Base-by-base conservation (phyloP, 352 stramenopile species). In the Nothophytophthora sp. region DNA sequence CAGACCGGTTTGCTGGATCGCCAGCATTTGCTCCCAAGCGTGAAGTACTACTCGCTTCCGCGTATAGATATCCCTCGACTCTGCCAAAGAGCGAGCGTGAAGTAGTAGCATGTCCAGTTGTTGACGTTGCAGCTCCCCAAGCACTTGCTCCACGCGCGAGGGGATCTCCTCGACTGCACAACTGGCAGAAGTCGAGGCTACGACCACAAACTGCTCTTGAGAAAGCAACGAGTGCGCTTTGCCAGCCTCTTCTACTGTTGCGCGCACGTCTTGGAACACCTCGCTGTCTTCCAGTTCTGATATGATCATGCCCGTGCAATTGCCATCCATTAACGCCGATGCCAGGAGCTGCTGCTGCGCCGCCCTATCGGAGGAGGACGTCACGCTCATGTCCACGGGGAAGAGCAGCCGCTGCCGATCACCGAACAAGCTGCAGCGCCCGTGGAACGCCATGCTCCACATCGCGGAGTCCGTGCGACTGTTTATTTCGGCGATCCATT, bases 331-430 rank as follows among this genome's bases (percentile, higher is more conserved):
- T 28, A 78, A 56, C 9, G 55, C 11, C 35, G 68, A 54, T 5
- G 55, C 45, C 20, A 70, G 15, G 13, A 86, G 57, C 40, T 56
- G 51, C 0, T 49, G 62, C 19, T 63, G 62, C 4, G 60, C 67
- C 0, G 16, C 34, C 15, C 20, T 47, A 4, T 40, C 38, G 19
- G 18, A 37, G 20, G 39, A 47, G 20, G 16, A 22, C 20, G 29
- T 70, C 57, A 4, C 38, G 16, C 5, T 41, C 11, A 39, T 70
- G 63, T 4, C 33, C 28, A 85, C 58, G n/a, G 57, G 59, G 48
- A 90, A 86, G 36, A 85, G 40, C 38, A 87, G 16, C 5, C 79
- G 71, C 45, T 86, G 70, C 36, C 74, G 53, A 9, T 63, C 60
- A 32, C 35, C 51, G 43, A 88, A 68, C 23, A 43, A 42, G 37